These are phyloP conservation scores for Gaeumannomyces sp. DNA, from an alignment of 2,329 filamentous ascomycete species.

Conservation along the genomic window DNA sequence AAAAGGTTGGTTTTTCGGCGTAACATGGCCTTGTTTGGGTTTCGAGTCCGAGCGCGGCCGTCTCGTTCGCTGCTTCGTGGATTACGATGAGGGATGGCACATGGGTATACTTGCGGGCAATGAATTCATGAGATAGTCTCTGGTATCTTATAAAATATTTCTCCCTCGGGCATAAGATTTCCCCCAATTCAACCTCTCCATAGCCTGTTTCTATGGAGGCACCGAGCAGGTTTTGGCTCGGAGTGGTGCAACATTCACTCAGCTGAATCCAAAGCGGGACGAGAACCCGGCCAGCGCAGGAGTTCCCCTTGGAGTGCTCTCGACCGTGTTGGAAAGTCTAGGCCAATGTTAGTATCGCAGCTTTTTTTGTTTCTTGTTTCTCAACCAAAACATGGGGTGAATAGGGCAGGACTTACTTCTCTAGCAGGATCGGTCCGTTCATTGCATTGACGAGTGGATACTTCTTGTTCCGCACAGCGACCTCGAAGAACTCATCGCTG, in stretches of 20 bases:
- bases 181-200: neutral
- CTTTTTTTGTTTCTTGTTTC: neutral
- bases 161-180: neutral
- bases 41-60: neutral
- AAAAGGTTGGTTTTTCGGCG: neutral
- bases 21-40: neutral
- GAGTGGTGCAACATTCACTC: conserved; percentile 13
- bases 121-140: neutral
- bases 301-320: conserved; percentile 51
- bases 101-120: neutral
- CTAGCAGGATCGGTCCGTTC: conserved; percentile 81
- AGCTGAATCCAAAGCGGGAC: conserved; percentile 65
- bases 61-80: neutral
- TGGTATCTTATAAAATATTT: neutral
- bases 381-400: conserved; percentile 1
- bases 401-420: conserved; percentile 59
- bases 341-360: conserved; percentile 19
- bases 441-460: conserved; percentile 89
- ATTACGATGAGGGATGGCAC: neutral
- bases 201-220: neutral
- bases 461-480: conserved; percentile 82
- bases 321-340: conserved; percentile 59
- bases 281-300: conserved; percentile 66
- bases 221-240: neutral
- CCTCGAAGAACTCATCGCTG: conserved; percentile 95